Conservation (phyloP, 352 stramenopile genomes). For the Globisporangium cederbergense region DNA sequence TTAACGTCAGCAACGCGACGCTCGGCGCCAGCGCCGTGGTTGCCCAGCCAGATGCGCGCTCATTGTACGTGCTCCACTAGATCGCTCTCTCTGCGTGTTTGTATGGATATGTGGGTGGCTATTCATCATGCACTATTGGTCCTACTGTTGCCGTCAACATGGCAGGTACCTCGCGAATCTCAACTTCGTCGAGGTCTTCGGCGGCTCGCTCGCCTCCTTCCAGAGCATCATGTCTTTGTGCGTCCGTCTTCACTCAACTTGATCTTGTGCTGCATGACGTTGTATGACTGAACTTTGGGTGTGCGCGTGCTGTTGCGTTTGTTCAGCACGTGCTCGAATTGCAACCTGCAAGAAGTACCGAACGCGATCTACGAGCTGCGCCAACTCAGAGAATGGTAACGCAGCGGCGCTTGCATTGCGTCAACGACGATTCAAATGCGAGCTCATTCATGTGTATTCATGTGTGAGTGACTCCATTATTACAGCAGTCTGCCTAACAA, state of each 20-base stretch:
- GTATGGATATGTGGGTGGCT: not conserved
- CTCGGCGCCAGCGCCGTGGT: constrained; percentile 18
- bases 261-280: not conserved
- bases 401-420: not conserved
- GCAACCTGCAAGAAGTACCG: constrained; percentile 30
- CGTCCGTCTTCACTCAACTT: not conserved
- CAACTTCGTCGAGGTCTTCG: constrained; percentile 20
- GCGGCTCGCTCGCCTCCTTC: constrained; percentile 18
- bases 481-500: constrained; percentile 23
- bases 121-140: not conserved
- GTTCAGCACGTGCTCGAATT: constrained; percentile 34
- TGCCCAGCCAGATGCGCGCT: constrained; percentile 16
- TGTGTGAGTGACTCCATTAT: not conserved
- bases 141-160: not conserved
- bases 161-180: constrained; percentile 18
- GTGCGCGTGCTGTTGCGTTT: not conserved
- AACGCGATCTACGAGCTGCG: constrained; percentile 29
- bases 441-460: not conserved
- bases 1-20: constrained; percentile 16
- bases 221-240: constrained; percentile 21
- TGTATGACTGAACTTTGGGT: not conserved
- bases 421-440: not conserved
- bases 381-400: constrained; percentile 28
- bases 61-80: not conserved
- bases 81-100: not conserved